Percentiles rank a stretch among this genome's conserved stretches.
Conservation (phyloP, 2,329 filamentous ascomycete species). For the Colletotrichum siamense region DNA sequence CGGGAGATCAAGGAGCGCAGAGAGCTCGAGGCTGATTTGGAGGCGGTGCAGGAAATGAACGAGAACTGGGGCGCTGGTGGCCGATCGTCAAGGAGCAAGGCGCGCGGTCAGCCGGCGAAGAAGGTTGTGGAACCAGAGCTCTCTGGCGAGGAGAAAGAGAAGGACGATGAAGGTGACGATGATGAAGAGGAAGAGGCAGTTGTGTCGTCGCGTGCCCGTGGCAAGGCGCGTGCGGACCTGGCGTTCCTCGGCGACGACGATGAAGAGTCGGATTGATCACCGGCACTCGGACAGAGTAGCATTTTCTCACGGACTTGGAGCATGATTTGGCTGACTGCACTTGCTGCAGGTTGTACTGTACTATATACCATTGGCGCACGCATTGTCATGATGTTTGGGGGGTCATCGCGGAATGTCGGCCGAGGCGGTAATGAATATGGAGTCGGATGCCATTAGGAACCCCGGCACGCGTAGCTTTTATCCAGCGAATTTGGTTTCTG, state of each 20-base stretch:
- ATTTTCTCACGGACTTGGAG: not conserved
- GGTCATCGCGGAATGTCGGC: slow-evolving; percentile 11
- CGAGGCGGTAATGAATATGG: not conserved
- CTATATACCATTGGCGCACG: not conserved
- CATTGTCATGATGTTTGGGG: not conserved
- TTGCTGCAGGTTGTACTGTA: slow-evolving; percentile 10
- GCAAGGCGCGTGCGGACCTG: slow-evolving; percentile 56
- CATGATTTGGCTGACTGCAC: slow-evolving; percentile 5
- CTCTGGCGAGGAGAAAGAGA: slow-evolving; percentile 32
- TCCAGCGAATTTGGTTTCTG: not conserved
- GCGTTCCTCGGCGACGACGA: slow-evolving; percentile 74
- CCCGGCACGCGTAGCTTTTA: not conserved
- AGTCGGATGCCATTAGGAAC: not conserved
- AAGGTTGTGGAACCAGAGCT: slow-evolving; percentile 34
- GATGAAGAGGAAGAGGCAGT: slow-evolving; percentile 35
- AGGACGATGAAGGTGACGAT: slow-evolving; percentile 29
- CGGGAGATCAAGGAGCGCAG: slow-evolving; percentile 85
- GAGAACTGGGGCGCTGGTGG: slow-evolving; percentile 72
- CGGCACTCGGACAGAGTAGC: not conserved
- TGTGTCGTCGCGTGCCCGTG: slow-evolving; percentile 49
- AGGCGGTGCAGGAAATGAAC: slow-evolving; percentile 83
- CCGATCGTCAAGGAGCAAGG: slow-evolving; percentile 43
- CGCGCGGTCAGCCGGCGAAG: slow-evolving; percentile 29
- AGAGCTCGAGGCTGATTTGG: slow-evolving; percentile 84
- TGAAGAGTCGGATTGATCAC: slow-evolving; percentile 60